A percentile compares a stretch with the other conserved stretches of the same genome.
phyloP scores from a whole-genome alignment of 345 rosid genomes.

The Stellera chamaejasme region DNA sequence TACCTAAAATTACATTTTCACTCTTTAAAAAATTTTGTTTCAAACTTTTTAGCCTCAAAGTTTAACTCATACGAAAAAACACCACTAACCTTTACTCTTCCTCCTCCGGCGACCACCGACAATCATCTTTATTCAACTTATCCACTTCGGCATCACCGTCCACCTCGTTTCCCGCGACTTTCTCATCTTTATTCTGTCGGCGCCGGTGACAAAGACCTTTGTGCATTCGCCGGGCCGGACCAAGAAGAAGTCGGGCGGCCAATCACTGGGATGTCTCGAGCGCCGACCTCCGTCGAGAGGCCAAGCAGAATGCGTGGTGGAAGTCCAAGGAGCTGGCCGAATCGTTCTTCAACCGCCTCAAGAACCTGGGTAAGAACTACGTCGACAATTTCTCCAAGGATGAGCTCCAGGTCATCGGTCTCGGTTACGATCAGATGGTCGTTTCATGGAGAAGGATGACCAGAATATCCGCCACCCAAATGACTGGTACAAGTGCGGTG shows the following conservation, averaged over 20 bases:
- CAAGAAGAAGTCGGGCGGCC: conserved; percentile 68
- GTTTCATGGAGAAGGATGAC: conserved; percentile 90
- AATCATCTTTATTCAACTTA: too few relatives aligned
- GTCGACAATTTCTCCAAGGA: conserved; percentile 77
- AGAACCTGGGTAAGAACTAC: conserved; percentile 43
- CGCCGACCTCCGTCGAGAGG: conserved; percentile 35
- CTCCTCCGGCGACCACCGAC: too few relatives aligned
- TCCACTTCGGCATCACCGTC: too few relatives aligned
- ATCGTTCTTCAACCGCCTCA: conserved; percentile 54
- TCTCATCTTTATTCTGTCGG: not conserved
- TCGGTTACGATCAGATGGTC: conserved; percentile 88
- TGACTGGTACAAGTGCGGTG: conserved; percentile 94
- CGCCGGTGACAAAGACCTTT: conserved; percentile 25
- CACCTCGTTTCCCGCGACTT: too few relatives aligned
- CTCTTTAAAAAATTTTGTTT: too few relatives aligned
- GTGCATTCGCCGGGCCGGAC: conserved; percentile 75
- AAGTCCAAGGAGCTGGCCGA: conserved; percentile 44
- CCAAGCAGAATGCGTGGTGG: conserved; percentile 35
- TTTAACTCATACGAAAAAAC: too few relatives aligned
- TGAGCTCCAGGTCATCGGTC: conserved; percentile 71
- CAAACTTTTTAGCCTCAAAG: too few relatives aligned
- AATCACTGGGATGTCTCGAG: conserved; percentile 49
- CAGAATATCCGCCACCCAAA: conserved; percentile 72
- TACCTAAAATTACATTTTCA: too few relatives aligned
- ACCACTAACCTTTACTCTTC: too few relatives aligned